Conservation (phyloP, 192 early-diverging fungal species). For the Podila epicladia region DNA sequence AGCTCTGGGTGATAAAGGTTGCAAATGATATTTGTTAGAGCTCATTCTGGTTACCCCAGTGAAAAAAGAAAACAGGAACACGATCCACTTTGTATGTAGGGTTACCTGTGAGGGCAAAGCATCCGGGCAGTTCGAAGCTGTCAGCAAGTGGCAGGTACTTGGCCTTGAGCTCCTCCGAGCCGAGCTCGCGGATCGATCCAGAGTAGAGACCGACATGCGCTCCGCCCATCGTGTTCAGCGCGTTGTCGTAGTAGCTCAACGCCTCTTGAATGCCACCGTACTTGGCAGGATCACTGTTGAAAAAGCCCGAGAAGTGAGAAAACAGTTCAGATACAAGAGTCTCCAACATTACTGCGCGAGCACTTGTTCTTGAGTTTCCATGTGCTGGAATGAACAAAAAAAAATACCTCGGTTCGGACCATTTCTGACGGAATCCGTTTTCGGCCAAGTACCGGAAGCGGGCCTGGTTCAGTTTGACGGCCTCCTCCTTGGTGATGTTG, state of each 20-base stretch:
- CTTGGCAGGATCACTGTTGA: background rate
- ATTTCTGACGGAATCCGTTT: conserved; percentile 5
- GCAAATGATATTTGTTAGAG: background rate
- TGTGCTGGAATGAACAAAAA: background rate
- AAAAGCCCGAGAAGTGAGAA: background rate
- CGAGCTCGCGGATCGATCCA: conserved; percentile 20
- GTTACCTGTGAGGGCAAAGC: conserved; percentile 19
- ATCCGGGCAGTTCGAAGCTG: conserved; percentile 18
- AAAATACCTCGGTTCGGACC: conserved; percentile 11
- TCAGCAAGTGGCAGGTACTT: conserved; percentile 16
- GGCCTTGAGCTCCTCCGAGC: conserved; percentile 12
- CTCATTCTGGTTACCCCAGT: background rate
- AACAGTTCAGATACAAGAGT: too few species aligned
- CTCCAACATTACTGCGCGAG: background rate
- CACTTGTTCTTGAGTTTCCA: background rate
- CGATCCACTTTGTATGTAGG: too few species aligned
- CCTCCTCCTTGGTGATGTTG: conserved; percentile 18
- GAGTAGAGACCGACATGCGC: conserved; percentile 16
- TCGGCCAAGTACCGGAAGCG: conserved; percentile 4
- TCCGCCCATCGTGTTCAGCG: conserved; percentile 6
- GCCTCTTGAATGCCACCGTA: conserved; percentile 4
- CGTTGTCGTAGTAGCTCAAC: conserved; percentile 16
- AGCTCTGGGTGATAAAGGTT: background rate
- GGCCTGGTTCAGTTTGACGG: conserved; percentile 9
- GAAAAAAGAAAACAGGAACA: background rate